Evolutionary conservation across 2,329 filamentous ascomycete genomes (phyloP), one percentile per base, ranked within the genome.

Genomic region (Akanthomyces dipterigenus): DNA sequence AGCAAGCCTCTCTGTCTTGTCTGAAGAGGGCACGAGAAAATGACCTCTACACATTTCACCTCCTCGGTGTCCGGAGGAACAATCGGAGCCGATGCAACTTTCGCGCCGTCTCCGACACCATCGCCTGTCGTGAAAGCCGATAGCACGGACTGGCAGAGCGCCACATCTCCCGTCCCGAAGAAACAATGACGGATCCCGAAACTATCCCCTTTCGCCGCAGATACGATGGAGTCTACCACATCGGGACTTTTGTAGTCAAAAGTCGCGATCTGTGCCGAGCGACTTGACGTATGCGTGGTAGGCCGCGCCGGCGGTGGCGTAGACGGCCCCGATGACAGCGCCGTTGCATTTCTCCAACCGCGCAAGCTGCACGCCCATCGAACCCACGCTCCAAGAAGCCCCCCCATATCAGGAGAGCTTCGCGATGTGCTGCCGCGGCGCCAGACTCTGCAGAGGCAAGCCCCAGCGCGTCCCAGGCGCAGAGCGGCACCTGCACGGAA

Each of bases 321-420:
- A 80, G 5, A 79, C 77, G 7, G 54, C 54, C 3, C 74, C 73
- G 0, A 70, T 71, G 46, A 75, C 69, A 20, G 69, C 57, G 4
- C 76, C 2, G 3, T 70, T 16, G 9, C 14, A 12, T 36, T 46
- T 56, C n/a, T 46, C n/a, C 42, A 48, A n/a, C 18, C 42, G 69
- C 8, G 72, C 76, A 3, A 57, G 71, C 63, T 79, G 77, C 4
- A 80, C 75, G 0, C 74, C 74, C 73, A 79, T 77, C 0, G 72
- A 76, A 1, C 76, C 77, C 1, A 80, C 73, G 49, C 77, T 79
- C 0, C 76, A 78, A 11, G 76, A 77, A 4, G 73, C 77, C 1
- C 77, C n/a, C 77, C 77, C 77, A 79, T 36, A 79, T 70, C 0
- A 80, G 55, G 3, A 79, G 54, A 31, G 54, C 54, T 18, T 67